Percentiles rank a stretch among this genome's conserved stretches.
These are phyloP conservation scores for Salix dunnii DNA, from an alignment of 345 rosid species.

Conservation along the genomic window DNA sequence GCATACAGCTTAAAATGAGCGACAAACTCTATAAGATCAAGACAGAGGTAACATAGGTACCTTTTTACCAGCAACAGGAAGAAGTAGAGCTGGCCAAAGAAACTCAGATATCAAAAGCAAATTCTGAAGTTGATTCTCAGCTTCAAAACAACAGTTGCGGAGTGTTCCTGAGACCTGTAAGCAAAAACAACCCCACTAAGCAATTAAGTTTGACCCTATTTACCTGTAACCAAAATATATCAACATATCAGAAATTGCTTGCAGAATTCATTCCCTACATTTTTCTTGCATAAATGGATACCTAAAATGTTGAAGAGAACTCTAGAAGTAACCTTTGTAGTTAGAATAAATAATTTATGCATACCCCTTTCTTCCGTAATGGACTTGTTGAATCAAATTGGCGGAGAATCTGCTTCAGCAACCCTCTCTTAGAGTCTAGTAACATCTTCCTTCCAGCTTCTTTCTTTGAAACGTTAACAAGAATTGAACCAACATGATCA, in stretches of 20 bases:
- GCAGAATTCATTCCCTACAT: neutral
- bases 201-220: conserved; percentile 6
- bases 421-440: conserved; percentile 70
- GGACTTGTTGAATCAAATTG: conserved; percentile 70
- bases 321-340: conserved; percentile 1
- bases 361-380: conserved; percentile 85
- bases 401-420: conserved; percentile 75
- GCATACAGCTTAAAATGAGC: neutral
- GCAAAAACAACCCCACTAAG: conserved; percentile 12
- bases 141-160: conserved; percentile 90
- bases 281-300: neutral
- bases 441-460: conserved; percentile 73
- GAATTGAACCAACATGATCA: conserved; percentile 90
- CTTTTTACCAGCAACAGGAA: conserved; percentile 92
- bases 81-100: conserved; percentile 90
- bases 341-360: conserved; percentile 15
- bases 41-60: conserved; percentile 24
- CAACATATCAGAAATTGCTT: neutral
- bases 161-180: conserved; percentile 80
- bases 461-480: conserved; percentile 83
- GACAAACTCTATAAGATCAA: neutral
- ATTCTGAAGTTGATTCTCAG: conserved; percentile 75
- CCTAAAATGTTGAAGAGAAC: neutral
- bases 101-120: conserved; percentile 80
- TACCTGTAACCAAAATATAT: neutral